Evolutionary conservation across 176 grass and related monocot genomes (phyloP).

Genomic region (Carex cristatella): DNA sequence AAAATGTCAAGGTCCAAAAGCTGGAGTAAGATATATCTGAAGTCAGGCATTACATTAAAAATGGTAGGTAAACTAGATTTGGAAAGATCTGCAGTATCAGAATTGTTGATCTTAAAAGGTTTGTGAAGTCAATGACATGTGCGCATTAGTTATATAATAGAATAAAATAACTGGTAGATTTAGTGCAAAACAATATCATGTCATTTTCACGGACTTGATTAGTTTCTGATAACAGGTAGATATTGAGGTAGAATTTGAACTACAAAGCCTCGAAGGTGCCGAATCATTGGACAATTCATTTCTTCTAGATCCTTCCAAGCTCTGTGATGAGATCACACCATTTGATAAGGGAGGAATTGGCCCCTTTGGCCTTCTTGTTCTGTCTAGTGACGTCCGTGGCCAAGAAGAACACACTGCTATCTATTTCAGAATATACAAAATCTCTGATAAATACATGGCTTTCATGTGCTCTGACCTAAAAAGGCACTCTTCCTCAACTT

Average conservation of each 20-base stretch:
- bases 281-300: constrained; percentile 33
- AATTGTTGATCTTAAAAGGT: background rate
- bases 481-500: constrained; percentile 15
- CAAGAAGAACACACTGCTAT: constrained; percentile 57
- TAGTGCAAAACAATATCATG: background rate
- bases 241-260: constrained; percentile 45
- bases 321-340: constrained; percentile 49
- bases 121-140: background rate
- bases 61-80: background rate
- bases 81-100: background rate
- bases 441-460: constrained; percentile 24
- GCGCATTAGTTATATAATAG: background rate
- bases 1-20: background rate
- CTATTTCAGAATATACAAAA: constrained; percentile 64
- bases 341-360: constrained; percentile 51
- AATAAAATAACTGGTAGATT: background rate
- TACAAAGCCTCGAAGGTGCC: constrained; percentile 34
- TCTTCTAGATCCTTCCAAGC: constrained; percentile 43
- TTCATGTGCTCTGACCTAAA: constrained; percentile 65
- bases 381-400: constrained; percentile 36
- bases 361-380: constrained; percentile 62
- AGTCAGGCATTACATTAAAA: background rate
- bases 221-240: constrained; percentile 32
- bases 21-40: background rate
- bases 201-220: background rate